Conservation (phyloP, 2,329 filamentous ascomycete species). For the Fusarium sp. region DNA sequence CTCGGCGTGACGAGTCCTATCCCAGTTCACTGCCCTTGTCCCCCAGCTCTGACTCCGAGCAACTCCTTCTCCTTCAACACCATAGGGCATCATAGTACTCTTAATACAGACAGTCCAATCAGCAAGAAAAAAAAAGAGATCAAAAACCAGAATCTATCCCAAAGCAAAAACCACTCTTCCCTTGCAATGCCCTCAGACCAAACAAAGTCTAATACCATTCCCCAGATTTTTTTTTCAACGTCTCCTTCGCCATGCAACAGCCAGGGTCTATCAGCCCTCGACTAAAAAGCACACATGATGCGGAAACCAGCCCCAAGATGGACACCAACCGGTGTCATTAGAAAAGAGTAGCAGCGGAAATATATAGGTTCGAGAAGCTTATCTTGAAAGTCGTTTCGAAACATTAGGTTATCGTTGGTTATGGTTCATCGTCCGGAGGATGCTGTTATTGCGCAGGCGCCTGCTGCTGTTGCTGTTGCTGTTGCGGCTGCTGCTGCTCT, state of each 20-base stretch:
- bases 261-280: slow-evolving; percentile 11
- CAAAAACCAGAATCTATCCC: slow-evolving; percentile 31
- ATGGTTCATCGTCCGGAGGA: slow-evolving; percentile 14
- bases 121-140: slow-evolving; percentile 21
- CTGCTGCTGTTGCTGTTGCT: slow-evolving; percentile 33
- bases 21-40: not conserved
- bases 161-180: slow-evolving; percentile 24
- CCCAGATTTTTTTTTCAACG: slow-evolving; percentile 36
- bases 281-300: slow-evolving; percentile 24
- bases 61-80: slow-evolving; percentile 9
- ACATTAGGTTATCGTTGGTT: slow-evolving; percentile 41
- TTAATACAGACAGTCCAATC: not conserved
- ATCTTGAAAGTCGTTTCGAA: slow-evolving; percentile 42
- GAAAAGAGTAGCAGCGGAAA: slow-evolving; percentile 43
- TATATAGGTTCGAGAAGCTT: slow-evolving; percentile 45
- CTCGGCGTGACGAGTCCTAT: not conserved
- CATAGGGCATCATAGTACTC: slow-evolving; percentile 4
- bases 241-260: slow-evolving; percentile 37
- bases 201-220: slow-evolving; percentile 32
- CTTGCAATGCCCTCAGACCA: slow-evolving; percentile 21
- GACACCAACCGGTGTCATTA: slow-evolving; percentile 40
- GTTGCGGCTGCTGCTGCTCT: slow-evolving; percentile 33
- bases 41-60: slow-evolving; percentile 1
- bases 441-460: slow-evolving; percentile 36
- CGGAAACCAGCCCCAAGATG: slow-evolving; percentile 39